These are phyloP conservation scores for Ligustrum vulgare DNA, from an alignment of 257 asterid genomes.

Conservation along the genomic window DNA sequence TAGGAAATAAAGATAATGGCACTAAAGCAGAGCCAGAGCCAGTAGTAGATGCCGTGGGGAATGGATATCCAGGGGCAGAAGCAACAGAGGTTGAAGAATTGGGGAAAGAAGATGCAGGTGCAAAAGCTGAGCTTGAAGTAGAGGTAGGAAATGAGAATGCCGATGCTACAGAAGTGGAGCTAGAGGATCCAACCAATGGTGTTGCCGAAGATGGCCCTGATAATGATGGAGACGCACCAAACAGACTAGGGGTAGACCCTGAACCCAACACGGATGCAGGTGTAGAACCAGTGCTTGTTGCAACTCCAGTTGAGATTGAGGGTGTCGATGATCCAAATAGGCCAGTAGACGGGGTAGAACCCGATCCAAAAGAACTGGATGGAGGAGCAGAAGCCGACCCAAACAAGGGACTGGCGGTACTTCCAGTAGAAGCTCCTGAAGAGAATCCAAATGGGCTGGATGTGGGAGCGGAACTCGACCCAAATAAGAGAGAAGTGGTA, in stretches of 20 bases:
- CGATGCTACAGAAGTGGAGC: not conserved
- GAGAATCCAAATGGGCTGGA: not conserved
- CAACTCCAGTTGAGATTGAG: conserved; percentile 8
- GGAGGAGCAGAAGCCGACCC: not conserved
- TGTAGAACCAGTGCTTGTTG: not conserved
- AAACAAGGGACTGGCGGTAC: not conserved
- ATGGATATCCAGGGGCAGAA: not conserved
- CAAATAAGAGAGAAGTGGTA: not conserved
- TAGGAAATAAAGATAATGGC: conserved; percentile 34
- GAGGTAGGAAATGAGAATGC: not conserved
- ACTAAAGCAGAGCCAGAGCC: conserved; percentile 27
- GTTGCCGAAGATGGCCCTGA: not conserved
- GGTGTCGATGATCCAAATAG: conserved; percentile 40
- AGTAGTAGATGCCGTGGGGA: not conserved
- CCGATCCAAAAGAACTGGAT: not conserved
- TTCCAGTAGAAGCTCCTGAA: conserved; percentile 1
- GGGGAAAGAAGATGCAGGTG: not conserved
- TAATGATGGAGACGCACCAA: not conserved
- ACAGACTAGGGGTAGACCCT: not conserved
- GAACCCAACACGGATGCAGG: not conserved
- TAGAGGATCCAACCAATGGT: not conserved
- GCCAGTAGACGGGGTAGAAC: not conserved
- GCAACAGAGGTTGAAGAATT: not conserved
- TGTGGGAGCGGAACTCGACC: not conserved
- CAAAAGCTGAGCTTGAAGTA: not conserved